Base-by-base conservation (phyloP, 1,284 basidiomycete genomes). In the Farysia itapuensis region DNA sequence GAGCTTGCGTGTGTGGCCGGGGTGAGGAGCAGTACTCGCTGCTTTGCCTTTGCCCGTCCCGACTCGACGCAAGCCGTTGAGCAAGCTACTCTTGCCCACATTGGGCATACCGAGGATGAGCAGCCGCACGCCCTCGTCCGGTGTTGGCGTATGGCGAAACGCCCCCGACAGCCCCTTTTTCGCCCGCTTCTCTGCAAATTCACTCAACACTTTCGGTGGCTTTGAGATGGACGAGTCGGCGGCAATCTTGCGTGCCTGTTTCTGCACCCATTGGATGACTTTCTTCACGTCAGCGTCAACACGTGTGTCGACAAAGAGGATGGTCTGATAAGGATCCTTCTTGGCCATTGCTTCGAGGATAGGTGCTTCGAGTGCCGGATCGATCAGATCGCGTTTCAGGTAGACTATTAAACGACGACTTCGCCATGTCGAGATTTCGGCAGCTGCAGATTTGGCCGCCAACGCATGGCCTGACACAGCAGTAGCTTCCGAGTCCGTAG, bases 81-180 rank as follows among this genome's bases (percentile, higher is more conserved):
- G 80, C 39, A 98, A 79, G 4, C 90, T 92, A 21, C 91, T 95
- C 79, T 98, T 99, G 36, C 95, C 95, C 31, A 97, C 92, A 75
- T 98, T 98, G 4, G 94, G 94, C 94, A 98, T 98, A 19, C 94
- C 94, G 12, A 76, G 35, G 5, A 75, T 66, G 33, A 76, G 48
- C 29, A 75, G 32, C 16, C 74, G 47, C 21, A 74, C 64, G 12
- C 72, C 74, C n/a, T 58, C 63, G 19, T 74, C 72, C 9, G 74
- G 72, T 21, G 72, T 75, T 1, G 69, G 57, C 2, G 64, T 72
- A 40, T 69, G 61, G 8, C 60, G 39, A 23, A 75, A 74, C 11
- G 77, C 75, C 4, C 77, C 69, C 0, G 63, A 51, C 2, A 77
- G 50, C 42, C 70, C 64, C 53, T 67, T 38, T 45, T 54, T 64